phyloP scores from a whole-genome alignment of 179 eudicot genomes.

The Heliamphora pulchella region DNA sequence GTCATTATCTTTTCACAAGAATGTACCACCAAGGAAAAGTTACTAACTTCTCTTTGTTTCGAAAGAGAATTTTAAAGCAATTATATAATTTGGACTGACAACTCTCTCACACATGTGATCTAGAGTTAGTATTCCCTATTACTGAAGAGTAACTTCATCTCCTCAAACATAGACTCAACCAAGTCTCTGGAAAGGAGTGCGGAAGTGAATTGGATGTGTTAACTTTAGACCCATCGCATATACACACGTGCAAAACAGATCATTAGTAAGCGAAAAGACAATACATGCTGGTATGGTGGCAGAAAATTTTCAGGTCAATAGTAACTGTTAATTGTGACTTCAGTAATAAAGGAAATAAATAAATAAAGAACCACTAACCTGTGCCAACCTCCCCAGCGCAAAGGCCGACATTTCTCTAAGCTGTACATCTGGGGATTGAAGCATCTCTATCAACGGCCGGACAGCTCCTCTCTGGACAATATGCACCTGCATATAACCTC shows the following conservation, averaged over 20 bases:
- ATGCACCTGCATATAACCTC: conserved; percentile 53
- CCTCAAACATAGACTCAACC: neutral
- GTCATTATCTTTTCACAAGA: neutral
- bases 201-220: neutral
- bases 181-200: neutral
- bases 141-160: neutral
- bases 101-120: neutral
- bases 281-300: neutral
- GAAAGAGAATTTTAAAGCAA: neutral
- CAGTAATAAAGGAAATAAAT: neutral
- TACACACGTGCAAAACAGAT: neutral
- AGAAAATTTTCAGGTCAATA: neutral
- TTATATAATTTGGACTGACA: neutral
- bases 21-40: neutral
- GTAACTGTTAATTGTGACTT: neutral
- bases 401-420: conserved; percentile 93
- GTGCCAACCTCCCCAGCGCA: conserved; percentile 94
- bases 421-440: conserved; percentile 69
- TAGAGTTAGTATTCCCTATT: neutral
- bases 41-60: too few species aligned
- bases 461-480: conserved; percentile 99
- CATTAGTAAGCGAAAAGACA: neutral
- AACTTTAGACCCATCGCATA: neutral
- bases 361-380: conserved; percentile 36
- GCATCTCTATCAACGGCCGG: conserved; percentile 81